Evolutionary conservation across 306 rosid species (phyloP).

Genomic region (Prunus mira): DNA sequence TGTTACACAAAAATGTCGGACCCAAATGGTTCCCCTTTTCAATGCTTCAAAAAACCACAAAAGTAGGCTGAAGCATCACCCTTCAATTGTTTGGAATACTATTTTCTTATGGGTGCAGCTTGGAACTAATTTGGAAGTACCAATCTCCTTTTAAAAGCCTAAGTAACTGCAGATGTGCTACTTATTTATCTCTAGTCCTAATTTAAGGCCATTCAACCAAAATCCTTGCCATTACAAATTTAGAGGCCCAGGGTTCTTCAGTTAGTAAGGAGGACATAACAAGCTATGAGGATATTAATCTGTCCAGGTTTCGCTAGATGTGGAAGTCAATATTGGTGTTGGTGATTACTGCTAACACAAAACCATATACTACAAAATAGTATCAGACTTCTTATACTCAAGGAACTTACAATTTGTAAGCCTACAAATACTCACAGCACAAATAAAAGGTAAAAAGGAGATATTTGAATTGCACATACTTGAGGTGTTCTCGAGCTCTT

Average conservation of each 20-base stretch:
- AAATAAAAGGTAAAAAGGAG: not conserved
- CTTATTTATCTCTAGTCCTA: too few species aligned
- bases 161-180: too few species aligned
- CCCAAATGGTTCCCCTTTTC: not conserved
- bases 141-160: too few species aligned
- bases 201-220: too few species aligned
- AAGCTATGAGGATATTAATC: not conserved
- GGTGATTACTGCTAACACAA: not conserved
- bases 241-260: not conserved
- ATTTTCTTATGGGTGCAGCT: not conserved
- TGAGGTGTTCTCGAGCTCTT: slow-evolving; percentile 93
- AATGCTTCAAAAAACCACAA: not conserved
- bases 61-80: not conserved
- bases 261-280: not conserved
- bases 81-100: not conserved
- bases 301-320: not conserved
- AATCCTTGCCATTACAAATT: not conserved
- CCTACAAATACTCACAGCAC: not conserved
- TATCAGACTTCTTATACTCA: not conserved
- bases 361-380: not conserved
- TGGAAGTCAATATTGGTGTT: not conserved
- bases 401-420: not conserved
- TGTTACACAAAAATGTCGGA: too few species aligned
- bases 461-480: slow-evolving; percentile 43
- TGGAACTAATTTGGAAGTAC: too few species aligned